Percentiles rank a stretch among this genome's conserved stretches.
Conservation (phyloP, 2,329 filamentous ascomycete species). For the Calonectria fujianensis region DNA sequence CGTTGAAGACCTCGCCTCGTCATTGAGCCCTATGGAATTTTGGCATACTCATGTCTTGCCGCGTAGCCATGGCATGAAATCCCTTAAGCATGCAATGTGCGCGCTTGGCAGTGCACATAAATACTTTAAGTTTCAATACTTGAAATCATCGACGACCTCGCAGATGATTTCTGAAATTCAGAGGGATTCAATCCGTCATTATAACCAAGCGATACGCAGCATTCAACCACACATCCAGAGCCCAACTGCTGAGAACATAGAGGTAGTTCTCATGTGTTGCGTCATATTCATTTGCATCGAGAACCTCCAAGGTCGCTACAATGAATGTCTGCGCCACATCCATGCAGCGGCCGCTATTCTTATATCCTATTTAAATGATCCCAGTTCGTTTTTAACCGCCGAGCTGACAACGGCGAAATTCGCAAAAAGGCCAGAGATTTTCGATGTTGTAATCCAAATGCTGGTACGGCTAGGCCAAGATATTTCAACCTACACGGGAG, state of each 20-base stretch:
- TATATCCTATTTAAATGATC: neutral
- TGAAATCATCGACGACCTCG: neutral
- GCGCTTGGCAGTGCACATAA: neutral
- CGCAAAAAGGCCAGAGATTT: neutral
- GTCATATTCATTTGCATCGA: neutral
- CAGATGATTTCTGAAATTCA: neutral
- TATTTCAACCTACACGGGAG: neutral
- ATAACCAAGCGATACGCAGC: neutral
- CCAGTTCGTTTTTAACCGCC: neutral
- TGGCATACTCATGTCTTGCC: neutral
- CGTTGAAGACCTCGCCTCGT: neutral
- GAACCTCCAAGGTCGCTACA: constrained; percentile 1
- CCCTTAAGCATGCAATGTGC: neutral
- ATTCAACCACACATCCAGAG: neutral
- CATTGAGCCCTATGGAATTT: neutral
- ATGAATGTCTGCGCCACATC: neutral
- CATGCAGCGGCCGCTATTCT: neutral
- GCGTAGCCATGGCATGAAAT: neutral
- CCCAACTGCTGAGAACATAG: neutral
- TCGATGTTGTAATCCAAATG: neutral
- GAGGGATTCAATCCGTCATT: neutral
- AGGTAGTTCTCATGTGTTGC: neutral
- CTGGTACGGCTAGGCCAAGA: neutral
- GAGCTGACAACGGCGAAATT: neutral
- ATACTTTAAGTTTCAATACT: neutral